These are phyloP conservation scores for Colletotrichum coccodes DNA, from an alignment of 2,329 filamentous ascomycete species.

Conservation along the genomic window DNA sequence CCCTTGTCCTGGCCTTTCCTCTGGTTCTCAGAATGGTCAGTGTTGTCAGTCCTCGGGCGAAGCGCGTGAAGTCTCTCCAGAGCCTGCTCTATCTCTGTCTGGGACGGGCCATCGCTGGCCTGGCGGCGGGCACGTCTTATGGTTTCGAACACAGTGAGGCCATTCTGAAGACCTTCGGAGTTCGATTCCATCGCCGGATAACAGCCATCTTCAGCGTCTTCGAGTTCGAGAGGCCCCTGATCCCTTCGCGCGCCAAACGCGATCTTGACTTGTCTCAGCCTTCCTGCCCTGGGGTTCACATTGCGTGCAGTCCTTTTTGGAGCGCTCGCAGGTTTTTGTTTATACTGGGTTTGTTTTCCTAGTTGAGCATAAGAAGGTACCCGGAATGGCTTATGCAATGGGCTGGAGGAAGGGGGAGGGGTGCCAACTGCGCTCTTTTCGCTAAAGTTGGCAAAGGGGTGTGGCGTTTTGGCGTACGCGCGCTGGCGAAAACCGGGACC, in stretches of 20 bases:
- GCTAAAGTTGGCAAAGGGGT: neutral
- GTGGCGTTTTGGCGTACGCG: neutral
- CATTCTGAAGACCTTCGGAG: neutral
- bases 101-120: neutral
- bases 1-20: neutral
- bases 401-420: conserved; percentile 22
- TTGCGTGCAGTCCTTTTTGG: neutral
- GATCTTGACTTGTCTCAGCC: conserved; percentile 8
- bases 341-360: neutral
- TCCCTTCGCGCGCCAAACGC: neutral
- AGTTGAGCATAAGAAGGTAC: neutral
- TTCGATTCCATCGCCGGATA: neutral
- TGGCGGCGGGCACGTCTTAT: neutral
- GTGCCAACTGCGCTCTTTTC: neutral
- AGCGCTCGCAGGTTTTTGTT: neutral
- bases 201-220: neutral
- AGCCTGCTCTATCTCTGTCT: neutral
- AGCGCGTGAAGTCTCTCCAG: conserved; percentile 20
- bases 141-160: neutral
- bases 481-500: neutral
- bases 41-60: neutral
- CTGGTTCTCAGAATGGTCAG: neutral
- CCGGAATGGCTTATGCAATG: conserved; percentile 6
- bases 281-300: neutral
- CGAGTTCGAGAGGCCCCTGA: neutral